Percentiles rank a stretch among this genome's conserved stretches.
phyloP scores from a whole-genome alignment of 495 filamentous ascomycete genomes.

The Articulospora tetracladia region DNA sequence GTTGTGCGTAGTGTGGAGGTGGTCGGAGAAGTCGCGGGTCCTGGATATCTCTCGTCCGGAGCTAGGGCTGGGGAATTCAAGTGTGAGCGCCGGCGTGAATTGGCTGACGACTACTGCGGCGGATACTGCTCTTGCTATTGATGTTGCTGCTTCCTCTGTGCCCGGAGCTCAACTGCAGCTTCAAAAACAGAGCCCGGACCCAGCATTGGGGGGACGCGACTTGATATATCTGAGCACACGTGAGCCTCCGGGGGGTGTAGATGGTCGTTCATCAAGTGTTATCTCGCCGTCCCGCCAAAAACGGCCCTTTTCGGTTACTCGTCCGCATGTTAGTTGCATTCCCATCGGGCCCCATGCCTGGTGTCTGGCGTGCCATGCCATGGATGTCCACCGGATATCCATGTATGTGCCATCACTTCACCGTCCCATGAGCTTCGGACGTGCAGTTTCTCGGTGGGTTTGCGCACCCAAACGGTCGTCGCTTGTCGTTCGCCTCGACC shows the following conservation, averaged over 20 bases:
- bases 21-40: neutral
- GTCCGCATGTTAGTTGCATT: slow-evolving; percentile 8
- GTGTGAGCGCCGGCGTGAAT: neutral
- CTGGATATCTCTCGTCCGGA: too few species aligned
- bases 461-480: neutral
- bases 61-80: neutral
- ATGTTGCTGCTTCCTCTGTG: neutral
- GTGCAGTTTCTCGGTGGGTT: too few species aligned
- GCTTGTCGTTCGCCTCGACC: neutral
- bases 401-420: too few species aligned
- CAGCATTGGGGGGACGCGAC: neutral
- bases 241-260: neutral
- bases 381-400: too few species aligned
- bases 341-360: neutral
- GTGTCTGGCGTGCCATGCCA: neutral
- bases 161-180: neutral
- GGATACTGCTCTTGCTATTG: neutral
- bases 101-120: neutral
- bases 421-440: too few species aligned
- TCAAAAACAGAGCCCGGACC: neutral
- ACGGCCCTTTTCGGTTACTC: slow-evolving; percentile 8
- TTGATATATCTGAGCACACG: neutral
- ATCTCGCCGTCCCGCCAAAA: neutral
- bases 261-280: neutral
- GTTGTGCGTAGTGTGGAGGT: neutral